These are phyloP conservation scores for Rasamsonia emersonii DNA, from an alignment of 2,329 filamentous ascomycete genomes.

Conservation along the genomic window DNA sequence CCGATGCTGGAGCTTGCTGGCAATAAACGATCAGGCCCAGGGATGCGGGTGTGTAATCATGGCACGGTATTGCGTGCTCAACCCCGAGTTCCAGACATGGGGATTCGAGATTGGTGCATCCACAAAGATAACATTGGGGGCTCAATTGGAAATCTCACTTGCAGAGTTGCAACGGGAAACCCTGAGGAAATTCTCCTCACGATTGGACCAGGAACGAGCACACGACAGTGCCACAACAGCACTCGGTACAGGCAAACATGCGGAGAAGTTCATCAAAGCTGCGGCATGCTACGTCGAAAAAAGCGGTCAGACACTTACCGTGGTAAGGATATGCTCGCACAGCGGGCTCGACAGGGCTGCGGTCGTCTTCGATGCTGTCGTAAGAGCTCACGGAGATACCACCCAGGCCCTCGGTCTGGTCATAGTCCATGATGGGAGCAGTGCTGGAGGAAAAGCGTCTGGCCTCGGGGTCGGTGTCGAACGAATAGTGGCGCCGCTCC, in stretches of 20 bases:
- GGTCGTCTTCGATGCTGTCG: conserved; percentile 33
- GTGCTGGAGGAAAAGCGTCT: conserved; percentile 9
- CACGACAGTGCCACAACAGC: no score
- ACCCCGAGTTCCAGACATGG: no score
- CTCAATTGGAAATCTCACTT: no score
- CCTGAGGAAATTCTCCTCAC: no score
- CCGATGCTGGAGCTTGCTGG: no score
- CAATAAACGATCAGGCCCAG: no score
- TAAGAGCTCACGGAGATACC: conserved; percentile 34
- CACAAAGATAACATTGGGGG: no score
- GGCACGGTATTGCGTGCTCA: conserved; percentile 30
- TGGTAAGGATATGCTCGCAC: conserved; percentile 29
- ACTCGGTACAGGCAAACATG: not conserved
- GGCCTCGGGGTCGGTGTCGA: conserved; percentile 22
- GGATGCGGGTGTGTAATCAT: no score
- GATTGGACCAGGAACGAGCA: no score
- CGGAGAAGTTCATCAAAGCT: not conserved
- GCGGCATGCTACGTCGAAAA: not conserved
- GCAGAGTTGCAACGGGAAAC: no score
- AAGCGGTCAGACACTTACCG: conserved; percentile 23
- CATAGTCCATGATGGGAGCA: conserved; percentile 30
- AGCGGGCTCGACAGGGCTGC: conserved; percentile 26
- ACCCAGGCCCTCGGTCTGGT: conserved; percentile 33
- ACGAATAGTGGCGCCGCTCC: conserved; percentile 26
- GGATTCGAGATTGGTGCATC: no score